These are phyloP conservation scores for Phytophthora multivora DNA, from an alignment of 352 stramenopile genomes.

Conservation along the genomic window DNA sequence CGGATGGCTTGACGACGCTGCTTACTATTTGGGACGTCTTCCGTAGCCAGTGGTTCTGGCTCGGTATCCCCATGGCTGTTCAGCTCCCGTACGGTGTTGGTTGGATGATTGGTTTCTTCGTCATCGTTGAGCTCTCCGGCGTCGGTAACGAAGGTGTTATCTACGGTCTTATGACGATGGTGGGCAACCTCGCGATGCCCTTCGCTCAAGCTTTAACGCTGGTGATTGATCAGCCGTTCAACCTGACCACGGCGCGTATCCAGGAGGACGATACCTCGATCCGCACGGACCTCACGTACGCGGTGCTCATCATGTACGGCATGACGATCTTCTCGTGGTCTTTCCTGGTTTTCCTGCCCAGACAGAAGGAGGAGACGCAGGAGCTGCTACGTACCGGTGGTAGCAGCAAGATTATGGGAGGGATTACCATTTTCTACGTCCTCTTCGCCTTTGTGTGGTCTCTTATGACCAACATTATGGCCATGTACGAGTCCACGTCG, in stretches of 20 bases:
- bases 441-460: slow-evolving; percentile 37
- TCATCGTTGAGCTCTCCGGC: slow-evolving; percentile 48
- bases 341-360: slow-evolving; percentile 40
- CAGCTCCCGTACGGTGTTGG: slow-evolving; percentile 26
- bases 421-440: slow-evolving; percentile 36
- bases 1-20: slow-evolving; percentile 37
- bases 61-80: slow-evolving; percentile 29
- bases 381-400: slow-evolving; percentile 34
- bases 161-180: slow-evolving; percentile 48
- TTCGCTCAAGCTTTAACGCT: slow-evolving; percentile 42
- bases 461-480: slow-evolving; percentile 45
- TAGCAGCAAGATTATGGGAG: slow-evolving; percentile 37
- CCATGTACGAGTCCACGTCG: slow-evolving; percentile 40
- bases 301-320: slow-evolving; percentile 39
- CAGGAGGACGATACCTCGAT: slow-evolving; percentile 38
- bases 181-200: slow-evolving; percentile 38
- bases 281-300: slow-evolving; percentile 40
- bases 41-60: slow-evolving; percentile 47
- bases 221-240: slow-evolving; percentile 33
- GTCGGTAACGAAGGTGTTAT: slow-evolving; percentile 50
- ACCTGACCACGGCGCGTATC: slow-evolving; percentile 40
- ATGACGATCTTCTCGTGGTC: slow-evolving; percentile 42
- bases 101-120: slow-evolving; percentile 42
- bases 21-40: slow-evolving; percentile 46
- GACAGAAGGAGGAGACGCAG: slow-evolving; percentile 44